Evolutionary conservation across 495 filamentous ascomycete species (phyloP), one percentile per base, ranked within the genome.

Genomic region (Cryomyces minteri): DNA sequence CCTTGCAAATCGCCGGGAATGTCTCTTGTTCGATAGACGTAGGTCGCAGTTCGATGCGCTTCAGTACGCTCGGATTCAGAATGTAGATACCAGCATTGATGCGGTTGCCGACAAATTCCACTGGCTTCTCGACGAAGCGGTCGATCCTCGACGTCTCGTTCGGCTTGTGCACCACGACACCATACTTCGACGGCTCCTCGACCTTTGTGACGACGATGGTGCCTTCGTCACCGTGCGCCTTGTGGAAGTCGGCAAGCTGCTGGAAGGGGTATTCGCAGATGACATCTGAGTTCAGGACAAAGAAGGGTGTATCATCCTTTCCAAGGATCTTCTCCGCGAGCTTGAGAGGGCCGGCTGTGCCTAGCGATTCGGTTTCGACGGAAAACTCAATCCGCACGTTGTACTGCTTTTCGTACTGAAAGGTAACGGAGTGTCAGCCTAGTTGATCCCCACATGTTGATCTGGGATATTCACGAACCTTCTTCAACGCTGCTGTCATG

Each of bases 21-120:
- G 86, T 99, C 67, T 99, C 90, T 67, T 96, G 90, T 66, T 99
- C 90, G 62, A 99, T 99, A n/a, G 86, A 94, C 33, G 92, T 99
- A 31, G 90, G 90, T 42, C 92, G 85, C 50, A 96, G 76, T 59
- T 96, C 92, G 58, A 99, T 96, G 54, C 90, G 81, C 31, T 76
- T 66, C 39, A 99, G 73, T 14, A 96, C 84, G 43, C 78, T 82
- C 33, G 88, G 84, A 71, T 94, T 99, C 55, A 99, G 72, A 60
- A 99, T 93, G 72, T 99, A 99, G 61, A 99, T 84, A 67, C 90
- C 90, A 54, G 90, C 90, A 56, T 99, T 99, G 74, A 99, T 99
- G 46, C 90, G 83, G 70, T 99, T 99, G 55, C 90, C 90, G 43
- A 99, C 90, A 66, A 95, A 99, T 63, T 99, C 84, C 54, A 96